Evolutionary conservation across 2,329 filamentous ascomycete species (phyloP).

Genomic region (Paecilomyces sp.): DNA sequence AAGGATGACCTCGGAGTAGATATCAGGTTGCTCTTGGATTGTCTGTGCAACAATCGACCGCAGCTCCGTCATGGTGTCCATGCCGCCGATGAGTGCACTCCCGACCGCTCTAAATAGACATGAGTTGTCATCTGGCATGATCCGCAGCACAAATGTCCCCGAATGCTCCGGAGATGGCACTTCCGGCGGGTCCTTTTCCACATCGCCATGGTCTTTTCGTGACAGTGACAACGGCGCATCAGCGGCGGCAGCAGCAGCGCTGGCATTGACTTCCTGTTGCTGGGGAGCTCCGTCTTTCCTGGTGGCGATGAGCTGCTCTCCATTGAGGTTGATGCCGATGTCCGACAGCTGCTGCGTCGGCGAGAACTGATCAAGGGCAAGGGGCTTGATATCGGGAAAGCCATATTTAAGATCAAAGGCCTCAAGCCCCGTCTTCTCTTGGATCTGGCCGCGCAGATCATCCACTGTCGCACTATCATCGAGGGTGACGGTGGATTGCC

Average conservation of each 20-base stretch:
- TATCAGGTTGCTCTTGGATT: slow-evolving; percentile 65
- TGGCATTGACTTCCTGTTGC: slow-evolving; percentile 5
- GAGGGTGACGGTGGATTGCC: slow-evolving; percentile 63
- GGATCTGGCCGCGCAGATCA: slow-evolving; percentile 36
- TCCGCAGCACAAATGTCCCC: slow-evolving; percentile 63
- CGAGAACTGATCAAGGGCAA: slow-evolving; percentile 53
- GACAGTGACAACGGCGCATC: slow-evolving; percentile 26
- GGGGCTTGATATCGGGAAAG: slow-evolving; percentile 63
- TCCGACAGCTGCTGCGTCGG: slow-evolving; percentile 45
- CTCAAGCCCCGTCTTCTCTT: slow-evolving; percentile 55
- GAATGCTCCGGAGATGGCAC: slow-evolving; percentile 50
- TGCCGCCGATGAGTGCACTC: slow-evolving; percentile 62
- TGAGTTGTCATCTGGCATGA: slow-evolving; percentile 95
- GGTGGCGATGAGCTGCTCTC: slow-evolving; percentile 61
- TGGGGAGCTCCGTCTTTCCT: slow-evolving; percentile 29
- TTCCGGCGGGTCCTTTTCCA: slow-evolving; percentile 55
- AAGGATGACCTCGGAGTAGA: slow-evolving; percentile 70
- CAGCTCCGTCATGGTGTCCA: slow-evolving; percentile 64
- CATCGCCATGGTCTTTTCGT: slow-evolving; percentile 32
- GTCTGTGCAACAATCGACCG: slow-evolving; percentile 70
- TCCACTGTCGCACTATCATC: slow-evolving; percentile 53
- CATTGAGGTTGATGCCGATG: slow-evolving; percentile 56
- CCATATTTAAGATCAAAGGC: slow-evolving; percentile 75
- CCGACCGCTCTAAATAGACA: slow-evolving; percentile 90
- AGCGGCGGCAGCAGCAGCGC: slow-evolving; percentile 5